Evolutionary conservation across 495 filamentous ascomycete genomes (phyloP).

Genomic region (Podospora bellae-mahoneyi): DNA sequence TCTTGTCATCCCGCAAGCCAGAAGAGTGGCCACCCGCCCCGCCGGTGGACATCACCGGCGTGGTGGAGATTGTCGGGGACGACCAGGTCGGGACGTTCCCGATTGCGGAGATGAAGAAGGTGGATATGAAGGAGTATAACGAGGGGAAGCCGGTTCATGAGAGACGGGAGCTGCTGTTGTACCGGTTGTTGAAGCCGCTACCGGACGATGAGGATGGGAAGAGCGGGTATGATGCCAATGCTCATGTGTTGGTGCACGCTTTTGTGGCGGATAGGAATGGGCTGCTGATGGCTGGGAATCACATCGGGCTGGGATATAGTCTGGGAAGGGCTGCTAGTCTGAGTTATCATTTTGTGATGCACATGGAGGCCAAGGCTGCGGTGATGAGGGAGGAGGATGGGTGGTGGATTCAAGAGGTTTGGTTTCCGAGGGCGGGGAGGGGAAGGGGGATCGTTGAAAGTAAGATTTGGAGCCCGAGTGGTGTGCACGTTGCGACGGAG

Average conservation of each 20-base stretch:
- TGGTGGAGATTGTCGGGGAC: slow-evolving; percentile 28
- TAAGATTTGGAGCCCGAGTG: slow-evolving; percentile 60
- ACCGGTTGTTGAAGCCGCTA: slow-evolving; percentile 50
- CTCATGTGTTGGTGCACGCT: slow-evolving; percentile 62
- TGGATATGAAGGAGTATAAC: slow-evolving; percentile 60
- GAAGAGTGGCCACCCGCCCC: slow-evolving; percentile 43
- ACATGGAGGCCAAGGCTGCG: slow-evolving; percentile 45
- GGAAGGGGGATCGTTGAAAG: slow-evolving; percentile 60
- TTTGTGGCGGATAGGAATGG: slow-evolving; percentile 69
- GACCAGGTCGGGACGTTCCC: slow-evolving; percentile 49
- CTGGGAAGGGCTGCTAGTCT: slow-evolving; percentile 56
- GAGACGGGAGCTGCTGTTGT: slow-evolving; percentile 57
- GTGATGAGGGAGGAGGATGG: slow-evolving; percentile 45
- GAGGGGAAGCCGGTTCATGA: slow-evolving; percentile 47
- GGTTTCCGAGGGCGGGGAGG: slow-evolving; percentile 52
- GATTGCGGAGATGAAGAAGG: slow-evolving; percentile 58
- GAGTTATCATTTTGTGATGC: slow-evolving; percentile 60
- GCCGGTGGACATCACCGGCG: slow-evolving; percentile 37
- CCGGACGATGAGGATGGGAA: slow-evolving; percentile 19
- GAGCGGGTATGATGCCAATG: slow-evolving; percentile 41
- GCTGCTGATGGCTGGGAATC: slow-evolving; percentile 58
- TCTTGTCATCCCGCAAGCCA: slow-evolving; percentile 32
- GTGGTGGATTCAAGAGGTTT: slow-evolving; percentile 69
- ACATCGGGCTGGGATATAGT: slow-evolving; percentile 53
- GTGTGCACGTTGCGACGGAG: slow-evolving; percentile 59